Percentiles rank a stretch among this genome's conserved stretches.
Evolutionary conservation across 2,329 filamentous ascomycete species (phyloP).

Genomic region (Phoma sp.): DNA sequence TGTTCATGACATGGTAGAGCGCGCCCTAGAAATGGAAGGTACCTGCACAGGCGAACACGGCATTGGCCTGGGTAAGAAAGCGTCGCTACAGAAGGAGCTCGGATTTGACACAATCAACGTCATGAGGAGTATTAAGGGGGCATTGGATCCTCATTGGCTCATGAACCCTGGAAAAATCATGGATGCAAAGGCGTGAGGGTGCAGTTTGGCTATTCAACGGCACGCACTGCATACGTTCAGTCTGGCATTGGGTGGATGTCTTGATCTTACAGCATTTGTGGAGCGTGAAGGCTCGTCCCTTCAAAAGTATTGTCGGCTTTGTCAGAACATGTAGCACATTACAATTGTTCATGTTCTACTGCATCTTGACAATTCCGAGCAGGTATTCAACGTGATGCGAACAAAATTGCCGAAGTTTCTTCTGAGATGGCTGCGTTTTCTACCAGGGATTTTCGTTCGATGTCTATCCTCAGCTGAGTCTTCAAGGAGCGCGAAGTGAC

Average conservation of each 20-base stretch:
- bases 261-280: conserved; percentile 22
- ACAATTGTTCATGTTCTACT: too few species aligned
- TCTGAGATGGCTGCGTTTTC: too few species aligned
- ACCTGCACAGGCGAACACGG: conserved; percentile 91
- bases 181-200: conserved; percentile 54
- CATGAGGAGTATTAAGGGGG: conserved; percentile 83
- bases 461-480: too few species aligned
- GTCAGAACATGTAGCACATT: too few species aligned
- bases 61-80: conserved; percentile 85
- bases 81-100: conserved; percentile 77
- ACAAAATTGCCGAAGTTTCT: too few species aligned
- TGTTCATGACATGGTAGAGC: conserved; percentile 87
- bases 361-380: too few species aligned
- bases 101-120: conserved; percentile 79
- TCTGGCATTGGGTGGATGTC: conserved; percentile 30
- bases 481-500: too few species aligned
- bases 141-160: conserved; percentile 84
- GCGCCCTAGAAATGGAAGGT: conserved; percentile 92
- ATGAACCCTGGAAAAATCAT: conserved; percentile 95
- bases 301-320: background rate
- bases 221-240: background rate
- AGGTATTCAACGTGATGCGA: too few species aligned
- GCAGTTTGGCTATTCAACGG: background rate
- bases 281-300: background rate
- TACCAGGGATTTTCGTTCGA: too few species aligned